Base-by-base conservation (phyloP, 2,329 filamentous ascomycete species). In the Huntiella bhutanensis region DNA sequence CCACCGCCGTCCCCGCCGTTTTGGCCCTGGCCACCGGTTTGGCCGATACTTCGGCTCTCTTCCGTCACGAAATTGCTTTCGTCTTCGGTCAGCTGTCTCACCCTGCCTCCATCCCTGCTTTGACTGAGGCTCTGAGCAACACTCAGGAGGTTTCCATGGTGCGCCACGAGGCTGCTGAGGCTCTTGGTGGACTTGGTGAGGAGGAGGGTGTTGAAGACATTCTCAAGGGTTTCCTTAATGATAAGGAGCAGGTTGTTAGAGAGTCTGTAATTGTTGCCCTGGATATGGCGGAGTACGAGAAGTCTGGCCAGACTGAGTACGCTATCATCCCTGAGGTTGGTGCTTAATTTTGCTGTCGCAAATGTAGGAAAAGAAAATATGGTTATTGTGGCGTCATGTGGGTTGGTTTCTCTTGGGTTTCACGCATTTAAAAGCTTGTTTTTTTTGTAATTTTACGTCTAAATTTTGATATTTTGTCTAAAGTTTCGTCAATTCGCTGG, bases 231-330 rank as follows among this genome's bases (percentile, higher is more conserved):
- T 96, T 95, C 64, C 64, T 96, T 53, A 67, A 94, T 52, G 92
- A 98, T 60, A 77, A 85, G 51, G 88, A 96, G 62, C 77, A 83
- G 60, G 87, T 98, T 4, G 91, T 98, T 37, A 76, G 86, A 50
- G 91, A 98, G 59, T 96, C 88, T 61, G 79, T 94, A 35, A 77
- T 95, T 55, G 91, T 98, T 47, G 91, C 91, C 39, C 69, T 98
- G 53, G 91, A 98, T 62, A 98, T 98, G 85, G 91, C 87, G 8
- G 88, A 95, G 58, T 95, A 85, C 57, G 91, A 98, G 69, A 85
- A 82, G 67, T 82, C 77, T 54, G 82, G 83, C 37, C 77, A 94
- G 62, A 67, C 77, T 32, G 87, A 98, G 60, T 98, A 98, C 67
- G 91, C 91, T 41, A 71, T 94, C 57, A 80, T 96, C 54, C 88